Base-by-base conservation (phyloP, 371 early-diverging fungal genomes). In the Mortierella sp. region DNA sequence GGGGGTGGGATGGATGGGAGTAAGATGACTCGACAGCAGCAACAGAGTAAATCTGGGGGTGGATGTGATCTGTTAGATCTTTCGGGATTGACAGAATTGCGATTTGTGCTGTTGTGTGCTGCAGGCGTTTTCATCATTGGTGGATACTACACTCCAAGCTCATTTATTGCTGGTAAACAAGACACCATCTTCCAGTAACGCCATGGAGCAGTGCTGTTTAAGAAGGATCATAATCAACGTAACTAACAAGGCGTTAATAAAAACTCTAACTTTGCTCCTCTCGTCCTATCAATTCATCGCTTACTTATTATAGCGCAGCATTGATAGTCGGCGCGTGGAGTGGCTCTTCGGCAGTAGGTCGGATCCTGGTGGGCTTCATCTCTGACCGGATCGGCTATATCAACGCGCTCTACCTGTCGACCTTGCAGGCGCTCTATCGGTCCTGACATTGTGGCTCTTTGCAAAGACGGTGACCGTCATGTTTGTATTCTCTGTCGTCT, bases 351-450 rank as follows among this genome's bases (percentile, higher is more conserved):
- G 94, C 93, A 0, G 77, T 93, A 10, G 94, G 95, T 3, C 93
- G 96, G 65, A 83, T 96, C 49, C 74, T 90, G 12, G 87, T 93
- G 27, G 96, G 96, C 3, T 85, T 89, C 46, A 78, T 90, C 55
- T 93, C 93, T 29, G 94, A 94, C 70, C 78, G 75, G n/a, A 81
- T 94, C 38, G 96, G 96, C 4, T 90, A 91, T 44, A 87, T 95
- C 79, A 91, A 93, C 73, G 84, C 90, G 0, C 82, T 92, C 32
- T 78, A 81, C 10, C 49, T 90, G 4, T 91, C 91, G 70, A 80
- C 92, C 2, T 74, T 88, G 55, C 60, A 89, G 6, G 88, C 92
- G 83, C 91, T 11, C 73, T 93, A 1, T 88, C 92, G 32, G 88
- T 91, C 14, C 87, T 94, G 82, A 68, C 93, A 4, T 73, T 94